Conservation (phyloP, 306 rosid species). For the Quercus bicolor region DNA sequence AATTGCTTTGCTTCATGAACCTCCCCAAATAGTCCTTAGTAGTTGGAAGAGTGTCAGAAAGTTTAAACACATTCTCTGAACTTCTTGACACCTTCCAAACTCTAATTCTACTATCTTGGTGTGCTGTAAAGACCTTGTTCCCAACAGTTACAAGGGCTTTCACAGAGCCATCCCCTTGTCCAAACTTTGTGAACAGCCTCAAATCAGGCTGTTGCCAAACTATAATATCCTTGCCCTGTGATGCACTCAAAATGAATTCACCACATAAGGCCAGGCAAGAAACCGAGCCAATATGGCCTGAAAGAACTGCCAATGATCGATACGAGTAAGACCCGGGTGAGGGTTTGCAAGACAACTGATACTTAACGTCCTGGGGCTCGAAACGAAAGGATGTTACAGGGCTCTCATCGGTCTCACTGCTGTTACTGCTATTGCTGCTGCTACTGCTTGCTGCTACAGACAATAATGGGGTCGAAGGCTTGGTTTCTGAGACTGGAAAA, state of each 20-base stretch:
- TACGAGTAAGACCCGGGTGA: constrained; percentile 41
- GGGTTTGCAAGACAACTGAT: constrained; percentile 16
- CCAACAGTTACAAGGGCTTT: constrained; percentile 71
- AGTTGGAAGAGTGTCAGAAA: constrained; percentile 72
- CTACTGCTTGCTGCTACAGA: constrained; percentile 26
- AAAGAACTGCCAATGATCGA: constrained; percentile 63
- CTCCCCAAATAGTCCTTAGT: constrained; percentile 75
- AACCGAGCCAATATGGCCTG: constrained; percentile 72
- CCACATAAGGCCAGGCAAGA: constrained; percentile 85
- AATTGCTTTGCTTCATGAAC: constrained; percentile 86
- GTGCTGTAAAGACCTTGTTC: constrained; percentile 75
- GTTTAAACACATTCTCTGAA: constrained; percentile 68
- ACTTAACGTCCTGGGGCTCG: constrained; percentile 14
- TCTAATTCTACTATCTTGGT: constrained; percentile 78
- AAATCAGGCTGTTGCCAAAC: constrained; percentile 94
- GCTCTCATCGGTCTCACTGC: constrained; percentile 51
- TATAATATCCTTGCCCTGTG: constrained; percentile 78
- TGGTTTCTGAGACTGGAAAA: constrained; percentile 15
- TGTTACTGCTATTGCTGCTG: constrained; percentile 11
- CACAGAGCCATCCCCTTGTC: constrained; percentile 84
- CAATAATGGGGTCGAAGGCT: constrained; percentile 40
- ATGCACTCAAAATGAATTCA: constrained; percentile 87
- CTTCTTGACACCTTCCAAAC: constrained; percentile 85
- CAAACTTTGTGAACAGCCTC: constrained; percentile 61
- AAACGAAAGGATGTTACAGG: constrained; percentile 30